Base-by-base conservation (phyloP, 768 basidiomycete species). In the Gloeostereum incarnatum region DNA sequence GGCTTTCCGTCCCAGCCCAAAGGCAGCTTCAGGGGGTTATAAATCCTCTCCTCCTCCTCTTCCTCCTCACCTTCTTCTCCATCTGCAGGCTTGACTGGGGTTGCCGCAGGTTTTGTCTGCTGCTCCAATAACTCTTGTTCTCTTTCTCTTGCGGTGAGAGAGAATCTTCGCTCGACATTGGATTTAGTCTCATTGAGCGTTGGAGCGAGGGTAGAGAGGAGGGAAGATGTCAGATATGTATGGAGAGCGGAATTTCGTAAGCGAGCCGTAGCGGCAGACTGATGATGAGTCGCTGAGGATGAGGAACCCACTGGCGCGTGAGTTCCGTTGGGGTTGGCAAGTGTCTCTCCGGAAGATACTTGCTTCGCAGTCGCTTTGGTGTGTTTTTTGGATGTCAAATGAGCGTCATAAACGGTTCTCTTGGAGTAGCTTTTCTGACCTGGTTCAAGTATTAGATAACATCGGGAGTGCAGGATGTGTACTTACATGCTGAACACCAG, bases 1-100 rank as follows among this genome's bases (percentile, higher is more conserved):
- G 96, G 96, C 55, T 98, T 98, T 22, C 94, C 93, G 53, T 99
- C 96, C 92, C 92, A 97, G 4, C 91, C 91, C 16, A 97, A 69
- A 10, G 96, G 96, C 29, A 98, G 66, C 62, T 98, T 98, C 35
- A 98, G 75, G 32, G 96, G 96, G 49, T 99, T 99, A 61, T 98
- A 99, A 23, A 99, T 92, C 48, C 89, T 78, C 51, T 92, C 94
- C 51, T 98, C 92, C 48, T 90, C 92, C 46, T 93, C 92, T 33
- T 93, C 91, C 42, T 94, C 91, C 39, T 84, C 82, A 6, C 62
- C 60, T 25, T 63, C 78, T 11, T 62, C 63, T 38, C 65, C 73
- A 2, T 56, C 55, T 9, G 65, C 56, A 2, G 68, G 61, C 29
- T 64, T 60, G 20, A 71, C 59, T 13, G 76, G 58, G 9, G 71